Evolutionary conservation across 2,329 filamentous ascomycete species (phyloP), one percentile per base, ranked within the genome.

Genomic region (Monosporascus sp.): DNA sequence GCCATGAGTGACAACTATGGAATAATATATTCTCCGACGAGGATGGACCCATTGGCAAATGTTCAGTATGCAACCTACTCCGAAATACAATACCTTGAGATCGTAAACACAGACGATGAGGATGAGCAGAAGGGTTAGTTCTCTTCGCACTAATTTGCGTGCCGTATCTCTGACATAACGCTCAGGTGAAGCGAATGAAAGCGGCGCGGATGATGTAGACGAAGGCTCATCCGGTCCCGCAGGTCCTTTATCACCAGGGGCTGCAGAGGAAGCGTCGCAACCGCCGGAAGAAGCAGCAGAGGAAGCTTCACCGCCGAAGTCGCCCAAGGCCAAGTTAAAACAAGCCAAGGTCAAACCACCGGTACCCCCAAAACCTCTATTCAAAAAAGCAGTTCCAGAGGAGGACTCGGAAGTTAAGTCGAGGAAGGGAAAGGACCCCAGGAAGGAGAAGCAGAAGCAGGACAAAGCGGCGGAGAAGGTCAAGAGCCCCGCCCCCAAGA

Each of bases 1-100:
- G 62, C 38, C 24, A 66, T 66, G 65, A 46, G 52, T 11, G 60
- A 65, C 40, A 52, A 59, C 46, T 45, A 51, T 47, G 63, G 58
- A 35, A 58, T 65, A 37, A 11, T 56, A 46, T 61, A 53, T 56
- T 64, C 58, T 51, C 54, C 62, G 54, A 55, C 51, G 46, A 61
- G 63, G 49, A 8, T 55, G 22, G 26, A 66, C 50, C 59, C 59
- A 51, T 31, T 37, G 14, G 57, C 53, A 26, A 50, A 49, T 51
- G 40, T 63, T 43, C 55, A 63, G 58, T 37, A 59, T 49, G 57
- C 61, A 53, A 50, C 64, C 52, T 65, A 54, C 47, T 60, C 63
- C 20, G 47, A 59, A 20, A 22, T 65, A 50, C 55, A 59, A 51
- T 63, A 55, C 55, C 26, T 51, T 37, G 1, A 51, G 14, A 14